Evolutionary conservation across 208 protist genomes (phyloP).

Genomic region (Leishmania amazonensis): DNA sequence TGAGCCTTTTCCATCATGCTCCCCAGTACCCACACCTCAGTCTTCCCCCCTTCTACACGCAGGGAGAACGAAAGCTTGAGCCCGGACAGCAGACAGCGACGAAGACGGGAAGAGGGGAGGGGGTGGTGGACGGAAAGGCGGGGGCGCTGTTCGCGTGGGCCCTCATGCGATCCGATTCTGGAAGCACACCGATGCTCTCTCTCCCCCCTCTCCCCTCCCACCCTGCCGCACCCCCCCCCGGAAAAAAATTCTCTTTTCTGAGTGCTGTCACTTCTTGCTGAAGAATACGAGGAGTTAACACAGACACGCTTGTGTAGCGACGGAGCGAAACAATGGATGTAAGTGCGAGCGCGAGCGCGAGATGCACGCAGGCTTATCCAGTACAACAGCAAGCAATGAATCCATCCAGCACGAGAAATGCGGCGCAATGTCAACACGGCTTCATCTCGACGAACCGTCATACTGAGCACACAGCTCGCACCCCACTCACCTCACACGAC

Average conservation of each 20-base stretch:
- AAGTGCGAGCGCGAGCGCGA: neutral
- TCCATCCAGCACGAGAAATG: neutral
- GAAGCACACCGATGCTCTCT: neutral
- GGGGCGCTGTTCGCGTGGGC: neutral
- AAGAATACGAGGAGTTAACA: neutral
- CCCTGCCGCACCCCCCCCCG: neutral
- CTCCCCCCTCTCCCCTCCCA: neutral
- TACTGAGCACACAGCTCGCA: neutral
- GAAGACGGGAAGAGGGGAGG: neutral
- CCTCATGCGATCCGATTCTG: neutral
- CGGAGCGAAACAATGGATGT: neutral
- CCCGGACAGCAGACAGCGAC: neutral
- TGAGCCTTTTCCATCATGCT: neutral
- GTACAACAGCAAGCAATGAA: neutral
- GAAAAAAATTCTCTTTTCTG: neutral
- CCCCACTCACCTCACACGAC: neutral
- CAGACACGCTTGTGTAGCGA: neutral
- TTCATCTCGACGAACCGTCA: neutral
- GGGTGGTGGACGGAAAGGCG: neutral
- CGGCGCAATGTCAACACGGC: neutral
- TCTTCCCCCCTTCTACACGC: neutral
- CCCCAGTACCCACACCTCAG: neutral
- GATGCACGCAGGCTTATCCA: neutral
- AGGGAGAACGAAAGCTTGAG: neutral
- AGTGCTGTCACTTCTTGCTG: neutral